A percentile compares a stretch with the other conserved stretches of the same genome.
These are phyloP conservation scores for Lathyrus oleraceus DNA, from an alignment of 306 rosid genomes.

Conservation along the genomic window DNA sequence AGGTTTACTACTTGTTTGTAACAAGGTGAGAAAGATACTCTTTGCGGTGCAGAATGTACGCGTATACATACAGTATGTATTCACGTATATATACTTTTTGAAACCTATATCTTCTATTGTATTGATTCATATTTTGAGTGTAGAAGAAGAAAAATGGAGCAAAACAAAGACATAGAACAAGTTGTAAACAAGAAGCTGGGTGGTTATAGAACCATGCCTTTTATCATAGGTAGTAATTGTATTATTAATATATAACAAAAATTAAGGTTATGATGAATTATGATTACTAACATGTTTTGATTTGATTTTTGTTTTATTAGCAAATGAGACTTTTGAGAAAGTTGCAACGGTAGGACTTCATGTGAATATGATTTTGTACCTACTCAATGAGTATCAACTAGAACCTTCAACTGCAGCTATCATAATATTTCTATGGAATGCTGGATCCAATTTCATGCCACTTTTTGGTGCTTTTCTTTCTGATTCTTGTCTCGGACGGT, in stretches of 20 bases:
- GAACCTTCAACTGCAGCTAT: constrained; percentile 45
- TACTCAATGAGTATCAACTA: constrained; percentile 50
- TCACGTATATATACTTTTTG: background rate
- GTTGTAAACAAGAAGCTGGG: constrained; percentile 51
- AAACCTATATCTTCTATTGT: constrained; percentile 16
- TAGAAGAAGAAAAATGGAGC: constrained; percentile 42
- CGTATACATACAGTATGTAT: too few species aligned
- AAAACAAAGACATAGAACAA: constrained; percentile 36
- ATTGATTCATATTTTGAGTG: background rate
- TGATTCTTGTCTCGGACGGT: constrained; percentile 73
- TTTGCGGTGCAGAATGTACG: constrained; percentile 25
- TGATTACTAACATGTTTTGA: background rate
- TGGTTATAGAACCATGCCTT: constrained; percentile 76
- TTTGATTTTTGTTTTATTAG: constrained; percentile 40
- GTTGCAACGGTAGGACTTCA: constrained; percentile 69
- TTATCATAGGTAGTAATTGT: constrained; percentile 58
- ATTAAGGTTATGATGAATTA: background rate
- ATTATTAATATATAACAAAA: background rate
- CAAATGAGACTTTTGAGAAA: constrained; percentile 78
- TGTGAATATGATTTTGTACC: constrained; percentile 66
- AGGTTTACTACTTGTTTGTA: background rate
- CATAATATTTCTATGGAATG: constrained; percentile 57
- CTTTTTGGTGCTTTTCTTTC: constrained; percentile 78
- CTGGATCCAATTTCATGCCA: constrained; percentile 47
- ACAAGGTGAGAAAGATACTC: background rate